Conservation (phyloP, 768 basidiomycete genomes). For the Zangia roseola region DNA sequence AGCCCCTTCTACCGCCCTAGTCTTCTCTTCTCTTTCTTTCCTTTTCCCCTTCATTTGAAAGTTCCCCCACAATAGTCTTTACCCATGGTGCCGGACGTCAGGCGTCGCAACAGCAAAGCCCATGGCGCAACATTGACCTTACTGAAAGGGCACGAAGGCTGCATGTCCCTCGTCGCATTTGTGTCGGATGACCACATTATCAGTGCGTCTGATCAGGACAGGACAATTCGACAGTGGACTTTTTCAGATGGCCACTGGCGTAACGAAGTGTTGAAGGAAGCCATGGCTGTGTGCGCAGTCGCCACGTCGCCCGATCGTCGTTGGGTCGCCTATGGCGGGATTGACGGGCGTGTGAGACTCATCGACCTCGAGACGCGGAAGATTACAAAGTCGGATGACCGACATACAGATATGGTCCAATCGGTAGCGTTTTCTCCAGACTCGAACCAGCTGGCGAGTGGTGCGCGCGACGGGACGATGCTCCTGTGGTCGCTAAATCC, state of each 20-base stretch:
- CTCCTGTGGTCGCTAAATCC: conserved; percentile 14
- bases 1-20: not conserved
- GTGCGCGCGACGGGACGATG: conserved; percentile 17
- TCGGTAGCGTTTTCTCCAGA: conserved; percentile 22
- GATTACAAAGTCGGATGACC: not conserved
- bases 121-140: conserved; percentile 1
- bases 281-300: not conserved
- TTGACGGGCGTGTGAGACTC: conserved; percentile 13
- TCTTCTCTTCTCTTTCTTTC: not conserved
- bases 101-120: not conserved
- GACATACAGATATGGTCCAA: conserved; percentile 5
- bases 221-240: conserved; percentile 17
- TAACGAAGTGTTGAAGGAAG: conserved; percentile 5
- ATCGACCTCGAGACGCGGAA: conserved; percentile 3
- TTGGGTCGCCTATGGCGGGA: conserved; percentile 18
- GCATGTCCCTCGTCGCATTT: conserved; percentile 17
- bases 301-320: conserved; percentile 8
- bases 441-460: conserved; percentile 14
- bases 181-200: conserved; percentile 12
- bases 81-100: conserved; percentile 6
- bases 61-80: not conserved
- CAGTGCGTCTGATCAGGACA: conserved; percentile 20
- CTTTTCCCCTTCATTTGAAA: not conserved
- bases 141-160: conserved; percentile 13
- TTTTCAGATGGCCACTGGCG: not conserved